These are phyloP conservation scores for Coleophoma cylindrospora DNA, from an alignment of 2,329 filamentous ascomycete genomes.

Conservation along the genomic window DNA sequence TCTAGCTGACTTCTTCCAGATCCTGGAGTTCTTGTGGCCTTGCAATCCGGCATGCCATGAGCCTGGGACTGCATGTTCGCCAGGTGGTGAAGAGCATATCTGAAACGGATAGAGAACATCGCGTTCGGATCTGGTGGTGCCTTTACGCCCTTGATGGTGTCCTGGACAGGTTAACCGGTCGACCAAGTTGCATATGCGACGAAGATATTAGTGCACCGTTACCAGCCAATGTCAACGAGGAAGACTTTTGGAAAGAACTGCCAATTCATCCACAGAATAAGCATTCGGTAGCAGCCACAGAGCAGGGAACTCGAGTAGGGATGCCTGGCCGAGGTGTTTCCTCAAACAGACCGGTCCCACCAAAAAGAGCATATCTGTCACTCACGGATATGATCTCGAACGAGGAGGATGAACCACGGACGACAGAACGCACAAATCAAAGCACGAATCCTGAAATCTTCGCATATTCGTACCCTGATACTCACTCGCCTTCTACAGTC, in stretches of 20 bases:
- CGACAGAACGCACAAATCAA: background rate
- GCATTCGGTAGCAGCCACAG: background rate
- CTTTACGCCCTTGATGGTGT: slow-evolving; percentile 19
- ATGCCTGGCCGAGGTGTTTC: background rate
- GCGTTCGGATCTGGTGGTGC: slow-evolving; percentile 21
- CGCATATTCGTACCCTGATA: slow-evolving; percentile 6
- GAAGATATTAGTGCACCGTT: slow-evolving; percentile 19
- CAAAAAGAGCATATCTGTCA: background rate
- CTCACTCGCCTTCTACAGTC: slow-evolving; percentile 8
- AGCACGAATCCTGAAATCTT: background rate
- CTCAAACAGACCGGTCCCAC: background rate
- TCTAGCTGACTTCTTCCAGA: slow-evolving; percentile 6
- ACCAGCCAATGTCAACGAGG: slow-evolving; percentile 16
- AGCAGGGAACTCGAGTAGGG: background rate
- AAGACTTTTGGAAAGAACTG: slow-evolving; percentile 2
- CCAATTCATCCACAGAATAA: slow-evolving; percentile 4
- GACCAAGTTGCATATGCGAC: slow-evolving; percentile 20
- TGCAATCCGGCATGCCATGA: slow-evolving; percentile 17
- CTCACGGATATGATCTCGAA: background rate
- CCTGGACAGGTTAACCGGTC: slow-evolving; percentile 18
- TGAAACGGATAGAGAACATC: slow-evolving; percentile 18
- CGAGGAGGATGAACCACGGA: background rate
- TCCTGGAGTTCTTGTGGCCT: slow-evolving; percentile 20
- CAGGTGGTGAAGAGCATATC: slow-evolving; percentile 11
- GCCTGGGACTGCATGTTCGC: slow-evolving; percentile 18